Percentiles rank a stretch among this genome's conserved stretches.
Conservation (phyloP, 1,284 basidiomycete species). For the Malassezia slooffiae region DNA sequence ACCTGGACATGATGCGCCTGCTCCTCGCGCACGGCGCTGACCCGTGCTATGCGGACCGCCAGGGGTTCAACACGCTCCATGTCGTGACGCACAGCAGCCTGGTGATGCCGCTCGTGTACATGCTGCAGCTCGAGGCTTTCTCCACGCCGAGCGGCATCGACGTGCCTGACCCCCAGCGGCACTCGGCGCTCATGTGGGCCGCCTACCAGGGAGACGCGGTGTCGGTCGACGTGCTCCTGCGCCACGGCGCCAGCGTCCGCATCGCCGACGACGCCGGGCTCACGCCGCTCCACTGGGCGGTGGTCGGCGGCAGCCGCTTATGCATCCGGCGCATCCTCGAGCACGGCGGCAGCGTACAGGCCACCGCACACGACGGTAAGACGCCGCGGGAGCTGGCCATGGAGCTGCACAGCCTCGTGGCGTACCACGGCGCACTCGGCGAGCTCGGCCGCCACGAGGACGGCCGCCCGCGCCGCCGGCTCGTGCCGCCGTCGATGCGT, state of each 20-base stretch:
- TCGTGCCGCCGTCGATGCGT: neutral
- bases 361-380: conserved; percentile 72
- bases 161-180: conserved; percentile 65
- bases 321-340: conserved; percentile 76
- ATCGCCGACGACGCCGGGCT: conserved; percentile 70
- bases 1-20: conserved; percentile 84
- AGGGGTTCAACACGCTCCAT: conserved; percentile 93
- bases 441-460: conserved; percentile 57
- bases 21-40: conserved; percentile 80
- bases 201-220: conserved; percentile 96
- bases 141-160: conserved; percentile 22
- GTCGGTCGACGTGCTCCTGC: conserved; percentile 77
- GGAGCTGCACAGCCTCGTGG: conserved; percentile 67
- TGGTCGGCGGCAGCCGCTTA: conserved; percentile 78
- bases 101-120: conserved; percentile 84
- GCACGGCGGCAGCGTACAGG: conserved; percentile 68
- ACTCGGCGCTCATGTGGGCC: conserved; percentile 97
- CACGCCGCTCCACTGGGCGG: conserved; percentile 92
- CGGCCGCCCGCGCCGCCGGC: conserved; percentile 49
- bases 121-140: conserved; percentile 64
- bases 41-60: conserved; percentile 76
- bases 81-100: conserved; percentile 85
- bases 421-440: conserved; percentile 75
- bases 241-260: conserved; percentile 70
- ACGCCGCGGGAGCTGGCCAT: conserved; percentile 88